Percentiles rank a stretch among this genome's conserved stretches.
These are phyloP conservation scores for Kluyveromyces nonfermentans DNA, from an alignment of 805 yeast species.

Conservation along the genomic window DNA sequence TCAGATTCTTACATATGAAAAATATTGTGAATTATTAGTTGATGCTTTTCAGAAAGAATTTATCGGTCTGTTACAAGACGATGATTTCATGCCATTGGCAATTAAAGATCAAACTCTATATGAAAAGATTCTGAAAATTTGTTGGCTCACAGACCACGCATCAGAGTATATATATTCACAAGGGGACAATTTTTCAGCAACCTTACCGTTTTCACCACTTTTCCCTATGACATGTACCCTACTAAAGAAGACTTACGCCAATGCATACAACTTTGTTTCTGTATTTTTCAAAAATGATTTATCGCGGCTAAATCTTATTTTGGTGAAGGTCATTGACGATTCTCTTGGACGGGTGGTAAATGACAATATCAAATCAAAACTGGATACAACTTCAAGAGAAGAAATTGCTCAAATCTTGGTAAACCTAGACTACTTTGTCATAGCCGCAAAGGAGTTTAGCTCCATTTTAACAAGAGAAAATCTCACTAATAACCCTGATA, in stretches of 20 bases:
- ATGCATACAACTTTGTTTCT: conserved; percentile 54
- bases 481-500: conserved; percentile 29
- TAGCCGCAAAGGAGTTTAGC: conserved; percentile 60
- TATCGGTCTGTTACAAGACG: conserved; percentile 53
- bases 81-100: conserved; percentile 81
- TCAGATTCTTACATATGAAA: conserved; percentile 47
- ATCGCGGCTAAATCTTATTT: conserved; percentile 48
- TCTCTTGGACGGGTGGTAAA: conserved; percentile 63
- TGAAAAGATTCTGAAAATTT: conserved; percentile 49
- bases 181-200: conserved; percentile 40
- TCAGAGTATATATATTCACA: conserved; percentile 22
- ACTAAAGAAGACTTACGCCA: conserved; percentile 53
- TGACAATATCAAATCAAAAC: conserved; percentile 47
- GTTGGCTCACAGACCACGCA: conserved; percentile 59
- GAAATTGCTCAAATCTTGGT: conserved; percentile 83
- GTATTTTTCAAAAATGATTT: conserved; percentile 57
- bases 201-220: conserved; percentile 79
- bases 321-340: conserved; percentile 53
- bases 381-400: conserved; percentile 72
- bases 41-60: conserved; percentile 54
- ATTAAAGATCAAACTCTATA: conserved; percentile 52
- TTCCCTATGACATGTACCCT: conserved; percentile 82
- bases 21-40: conserved; percentile 48
- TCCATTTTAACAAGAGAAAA: conserved; percentile 32
- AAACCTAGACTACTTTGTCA: conserved; percentile 77